Conservation (phyloP, 2,329 filamentous ascomycete species). For the Raffaelea arxii region DNA sequence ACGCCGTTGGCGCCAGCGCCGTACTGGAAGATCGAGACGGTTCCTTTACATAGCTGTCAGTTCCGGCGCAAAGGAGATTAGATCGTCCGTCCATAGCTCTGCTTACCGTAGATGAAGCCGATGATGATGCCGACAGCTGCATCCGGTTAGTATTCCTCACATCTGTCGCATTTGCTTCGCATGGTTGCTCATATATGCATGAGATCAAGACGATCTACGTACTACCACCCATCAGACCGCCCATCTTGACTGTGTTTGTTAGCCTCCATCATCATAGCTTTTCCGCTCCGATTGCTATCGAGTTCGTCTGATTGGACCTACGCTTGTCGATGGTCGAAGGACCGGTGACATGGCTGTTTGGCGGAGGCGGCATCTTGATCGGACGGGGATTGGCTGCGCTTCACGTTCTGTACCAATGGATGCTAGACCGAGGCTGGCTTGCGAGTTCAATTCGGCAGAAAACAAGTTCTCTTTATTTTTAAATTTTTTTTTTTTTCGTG, state of each 20-base stretch:
- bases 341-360: constrained; percentile 23
- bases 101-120: constrained; percentile 89
- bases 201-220: too few relatives aligned
- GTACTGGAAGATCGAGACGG: constrained; percentile 90
- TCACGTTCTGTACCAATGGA: too few relatives aligned
- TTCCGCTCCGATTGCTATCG: not conserved
- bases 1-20: constrained; percentile 89
- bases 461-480: not conserved
- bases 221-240: constrained; percentile 97
- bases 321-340: constrained; percentile 47
- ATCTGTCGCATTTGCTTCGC: not conserved
- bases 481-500: constrained; percentile 1
- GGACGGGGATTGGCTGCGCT: not conserved
- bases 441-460: too few relatives aligned
- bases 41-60: constrained; percentile 61
- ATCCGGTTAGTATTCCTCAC: constrained; percentile 21
- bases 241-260: constrained; percentile 75
- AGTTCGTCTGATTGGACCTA: constrained; percentile 24
- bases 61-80: too few relatives aligned
- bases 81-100: too few relatives aligned
- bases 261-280: constrained; percentile 10
- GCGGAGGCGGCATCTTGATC: constrained; percentile 22
- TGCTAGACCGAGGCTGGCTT: too few relatives aligned
- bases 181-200: too few relatives aligned
- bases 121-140: constrained; percentile 91